phyloP scores from a whole-genome alignment of 352 stramenopile genomes.

The Peronospora belbahrii region DNA sequence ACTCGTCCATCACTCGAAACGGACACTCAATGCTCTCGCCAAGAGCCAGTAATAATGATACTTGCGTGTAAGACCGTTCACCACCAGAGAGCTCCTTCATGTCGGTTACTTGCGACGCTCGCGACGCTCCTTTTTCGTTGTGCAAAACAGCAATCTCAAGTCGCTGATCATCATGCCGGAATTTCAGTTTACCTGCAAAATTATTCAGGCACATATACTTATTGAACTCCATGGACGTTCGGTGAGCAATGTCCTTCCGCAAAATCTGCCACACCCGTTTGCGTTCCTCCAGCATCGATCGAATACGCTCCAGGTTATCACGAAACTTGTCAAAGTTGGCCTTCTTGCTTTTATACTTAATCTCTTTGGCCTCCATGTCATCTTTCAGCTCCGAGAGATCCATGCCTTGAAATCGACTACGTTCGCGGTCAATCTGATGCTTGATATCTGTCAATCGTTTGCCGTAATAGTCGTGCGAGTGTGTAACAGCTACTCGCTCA shows the following conservation, averaged over 20 bases:
- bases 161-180: slow-evolving; percentile 63
- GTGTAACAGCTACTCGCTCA: slow-evolving; percentile 51
- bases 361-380: slow-evolving; percentile 63
- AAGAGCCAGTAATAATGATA: slow-evolving; percentile 94
- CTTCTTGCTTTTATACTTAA: slow-evolving; percentile 69
- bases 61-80: slow-evolving; percentile 94
- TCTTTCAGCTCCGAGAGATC: slow-evolving; percentile 64
- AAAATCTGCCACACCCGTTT: slow-evolving; percentile 69
- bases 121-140: slow-evolving; percentile 63
- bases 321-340: slow-evolving; percentile 50
- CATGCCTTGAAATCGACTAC: slow-evolving; percentile 73
- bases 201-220: slow-evolving; percentile 80
- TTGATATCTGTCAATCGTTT: slow-evolving; percentile 75
- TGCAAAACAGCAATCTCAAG: slow-evolving; percentile 77
- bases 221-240: slow-evolving; percentile 79
- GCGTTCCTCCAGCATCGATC: slow-evolving; percentile 67
- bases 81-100: slow-evolving; percentile 96
- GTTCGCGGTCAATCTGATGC: slow-evolving; percentile 67
- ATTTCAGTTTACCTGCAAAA: slow-evolving; percentile 79
- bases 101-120: slow-evolving; percentile 87
- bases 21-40: slow-evolving; percentile 87
- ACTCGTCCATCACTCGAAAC: slow-evolving; percentile 98
- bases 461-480: slow-evolving; percentile 73
- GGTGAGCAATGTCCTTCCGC: slow-evolving; percentile 69
- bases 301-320: slow-evolving; percentile 53